phyloP scores from a whole-genome alignment of 495 filamentous ascomycete species.

The Podospora appendiculata region DNA sequence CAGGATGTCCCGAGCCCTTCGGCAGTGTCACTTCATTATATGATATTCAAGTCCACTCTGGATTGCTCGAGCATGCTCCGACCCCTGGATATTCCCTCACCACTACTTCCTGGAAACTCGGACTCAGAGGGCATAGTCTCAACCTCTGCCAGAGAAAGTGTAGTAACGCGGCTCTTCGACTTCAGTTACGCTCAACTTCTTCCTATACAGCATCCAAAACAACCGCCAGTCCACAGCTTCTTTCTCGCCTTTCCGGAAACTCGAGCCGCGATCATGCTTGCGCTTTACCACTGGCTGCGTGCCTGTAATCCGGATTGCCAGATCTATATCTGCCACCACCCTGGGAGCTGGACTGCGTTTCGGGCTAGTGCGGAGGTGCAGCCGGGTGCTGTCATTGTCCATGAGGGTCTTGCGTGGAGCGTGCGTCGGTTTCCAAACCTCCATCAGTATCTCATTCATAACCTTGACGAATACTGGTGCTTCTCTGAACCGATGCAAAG shows the following conservation, averaged over 20 bases:
- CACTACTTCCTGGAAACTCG: neutral
- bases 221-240: slow-evolving; percentile 9
- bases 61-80: slow-evolving; percentile 14
- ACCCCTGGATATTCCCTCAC: neutral
- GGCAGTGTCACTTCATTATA: slow-evolving; percentile 22
- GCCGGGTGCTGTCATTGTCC: slow-evolving; percentile 26
- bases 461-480: slow-evolving; percentile 23
- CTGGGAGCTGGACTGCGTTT: slow-evolving; percentile 24
- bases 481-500: slow-evolving; percentile 18
- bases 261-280: neutral
- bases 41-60: slow-evolving; percentile 22
- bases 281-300: slow-evolving; percentile 21
- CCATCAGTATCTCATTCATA: slow-evolving; percentile 3
- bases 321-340: slow-evolving; percentile 13
- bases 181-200: slow-evolving; percentile 20
- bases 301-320: slow-evolving; percentile 16
- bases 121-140: neutral
- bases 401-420: slow-evolving; percentile 21
- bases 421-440: slow-evolving; percentile 22
- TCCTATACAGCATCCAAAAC: slow-evolving; percentile 3
- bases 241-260: slow-evolving; percentile 23
- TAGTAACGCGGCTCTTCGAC: slow-evolving; percentile 18
- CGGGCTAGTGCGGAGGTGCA: neutral
- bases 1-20: slow-evolving; percentile 11
- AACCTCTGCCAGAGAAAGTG: neutral